Percentiles rank a stretch among this genome's conserved stretches.
These are phyloP conservation scores for Gaeumannomyces tritici DNA, from an alignment of 2,329 filamentous ascomycete species.

Conservation along the genomic window DNA sequence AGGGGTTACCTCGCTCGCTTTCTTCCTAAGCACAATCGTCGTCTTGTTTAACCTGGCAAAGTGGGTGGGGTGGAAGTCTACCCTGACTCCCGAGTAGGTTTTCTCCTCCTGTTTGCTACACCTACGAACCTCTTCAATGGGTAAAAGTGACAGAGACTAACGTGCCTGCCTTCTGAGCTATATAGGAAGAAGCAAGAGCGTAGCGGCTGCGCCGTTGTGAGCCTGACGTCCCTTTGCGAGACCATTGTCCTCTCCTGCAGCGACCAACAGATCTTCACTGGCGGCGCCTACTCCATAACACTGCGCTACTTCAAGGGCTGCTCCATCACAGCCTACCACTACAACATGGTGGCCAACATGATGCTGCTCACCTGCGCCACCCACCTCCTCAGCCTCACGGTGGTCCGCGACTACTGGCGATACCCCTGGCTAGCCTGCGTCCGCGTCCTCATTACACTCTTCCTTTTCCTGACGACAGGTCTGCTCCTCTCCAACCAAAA, in stretches of 20 bases:
- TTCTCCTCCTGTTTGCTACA: no score
- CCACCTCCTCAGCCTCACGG: slow-evolving; percentile 22
- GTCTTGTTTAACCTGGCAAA: no score
- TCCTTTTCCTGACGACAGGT: slow-evolving; percentile 20
- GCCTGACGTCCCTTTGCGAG: slow-evolving; percentile 8
- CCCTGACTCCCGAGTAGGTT: no score
- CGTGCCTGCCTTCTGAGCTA: no score
- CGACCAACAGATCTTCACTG: slow-evolving; percentile 27
- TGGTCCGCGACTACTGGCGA: slow-evolving; percentile 23
- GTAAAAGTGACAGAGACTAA: no score
- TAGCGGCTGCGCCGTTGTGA: no score
- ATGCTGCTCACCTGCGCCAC: slow-evolving; percentile 25
- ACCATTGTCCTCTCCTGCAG: slow-evolving; percentile 21
- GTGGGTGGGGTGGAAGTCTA: no score
- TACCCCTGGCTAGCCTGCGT: slow-evolving; percentile 17
- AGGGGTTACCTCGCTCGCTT: no score
- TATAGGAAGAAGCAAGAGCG: no score
- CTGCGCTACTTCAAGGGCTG: slow-evolving; percentile 23
- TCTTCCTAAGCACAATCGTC: no score
- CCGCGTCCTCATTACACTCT: slow-evolving; percentile 18
- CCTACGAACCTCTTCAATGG: no score
- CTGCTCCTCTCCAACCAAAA: slow-evolving; percentile 22
- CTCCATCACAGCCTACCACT: slow-evolving; percentile 24
- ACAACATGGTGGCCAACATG: slow-evolving; percentile 25
- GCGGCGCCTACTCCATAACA: slow-evolving; percentile 23